A percentile compares a stretch with the other conserved stretches of the same genome.
phyloP scores from a whole-genome alignment of 345 rosid genomes.

The Dovyalis caffra region DNA sequence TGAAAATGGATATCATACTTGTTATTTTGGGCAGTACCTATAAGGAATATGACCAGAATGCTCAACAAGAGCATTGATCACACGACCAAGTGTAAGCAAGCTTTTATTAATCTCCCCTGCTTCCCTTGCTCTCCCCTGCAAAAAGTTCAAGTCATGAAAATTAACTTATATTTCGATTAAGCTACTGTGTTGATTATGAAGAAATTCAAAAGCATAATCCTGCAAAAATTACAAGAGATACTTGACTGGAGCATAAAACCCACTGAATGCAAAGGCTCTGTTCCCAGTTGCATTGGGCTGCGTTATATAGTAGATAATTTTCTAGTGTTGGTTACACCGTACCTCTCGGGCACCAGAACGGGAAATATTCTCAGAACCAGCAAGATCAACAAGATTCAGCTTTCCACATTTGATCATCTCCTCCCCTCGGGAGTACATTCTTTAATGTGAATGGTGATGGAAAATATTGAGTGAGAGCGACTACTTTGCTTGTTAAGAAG shows the following conservation, averaged over 20 bases:
- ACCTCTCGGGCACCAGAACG: conserved; percentile 99
- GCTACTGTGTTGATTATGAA: neutral
- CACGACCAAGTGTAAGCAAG: conserved; percentile 97
- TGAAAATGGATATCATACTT: neutral
- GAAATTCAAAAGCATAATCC: conserved; percentile 22
- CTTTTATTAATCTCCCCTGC: conserved; percentile 99
- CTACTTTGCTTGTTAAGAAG: conserved; percentile 98
- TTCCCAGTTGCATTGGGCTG: neutral
- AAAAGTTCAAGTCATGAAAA: neutral
- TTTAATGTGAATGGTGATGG: conserved; percentile 93
- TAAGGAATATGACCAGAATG: conserved; percentile 99
- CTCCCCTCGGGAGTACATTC: conserved; percentile 96
- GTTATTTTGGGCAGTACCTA: conserved; percentile 42
- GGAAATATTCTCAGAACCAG: conserved; percentile 98
- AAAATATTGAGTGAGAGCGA: conserved; percentile 96
- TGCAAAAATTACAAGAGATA: conserved; percentile 13
- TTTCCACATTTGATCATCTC: conserved; percentile 99
- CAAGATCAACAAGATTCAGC: conserved; percentile 97
- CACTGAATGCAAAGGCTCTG: neutral
- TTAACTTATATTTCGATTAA: neutral
- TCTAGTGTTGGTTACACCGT: conserved; percentile 14
- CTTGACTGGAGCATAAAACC: neutral
- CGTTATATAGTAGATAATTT: neutral
- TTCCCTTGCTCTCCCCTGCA: conserved; percentile 99
- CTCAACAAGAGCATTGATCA: conserved; percentile 93